Evolutionary conservation across 345 rosid genomes (phyloP).

Genomic region (Salix koriyanagi): DNA sequence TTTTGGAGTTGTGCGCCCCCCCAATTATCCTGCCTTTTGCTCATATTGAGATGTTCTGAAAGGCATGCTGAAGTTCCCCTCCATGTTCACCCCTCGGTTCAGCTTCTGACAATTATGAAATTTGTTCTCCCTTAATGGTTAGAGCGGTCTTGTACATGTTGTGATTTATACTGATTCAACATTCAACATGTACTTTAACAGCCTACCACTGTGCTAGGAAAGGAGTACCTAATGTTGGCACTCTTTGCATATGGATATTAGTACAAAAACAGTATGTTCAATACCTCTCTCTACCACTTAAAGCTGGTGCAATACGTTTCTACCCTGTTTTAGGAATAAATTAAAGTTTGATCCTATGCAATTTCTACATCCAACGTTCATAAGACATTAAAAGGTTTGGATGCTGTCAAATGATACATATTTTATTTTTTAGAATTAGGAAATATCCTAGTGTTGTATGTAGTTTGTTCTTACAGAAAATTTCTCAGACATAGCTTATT

Average conservation of each 20-base stretch:
- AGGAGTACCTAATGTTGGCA: background rate
- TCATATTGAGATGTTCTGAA: background rate
- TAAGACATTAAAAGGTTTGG: background rate
- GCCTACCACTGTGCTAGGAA: background rate
- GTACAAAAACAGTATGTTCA: background rate
- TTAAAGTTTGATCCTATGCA: background rate
- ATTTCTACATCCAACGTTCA: background rate
- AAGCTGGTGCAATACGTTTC: background rate
- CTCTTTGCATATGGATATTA: background rate
- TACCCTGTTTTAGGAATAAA: background rate
- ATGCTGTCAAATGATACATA: background rate
- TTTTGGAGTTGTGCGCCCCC: background rate
- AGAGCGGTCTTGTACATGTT: background rate
- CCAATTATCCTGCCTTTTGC: background rate
- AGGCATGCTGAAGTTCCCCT: background rate
- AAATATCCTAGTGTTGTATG: background rate
- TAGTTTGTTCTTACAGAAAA: background rate
- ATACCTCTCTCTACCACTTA: background rate
- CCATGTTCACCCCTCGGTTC: background rate
- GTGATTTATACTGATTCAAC: background rate
- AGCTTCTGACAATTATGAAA: background rate
- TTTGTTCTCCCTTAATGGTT: background rate
- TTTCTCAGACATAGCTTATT: background rate
- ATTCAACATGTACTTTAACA: background rate
- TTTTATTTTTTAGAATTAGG: background rate